phyloP scores from a whole-genome alignment of 208 protist genomes.

The Angomonas ambiguus region DNA sequence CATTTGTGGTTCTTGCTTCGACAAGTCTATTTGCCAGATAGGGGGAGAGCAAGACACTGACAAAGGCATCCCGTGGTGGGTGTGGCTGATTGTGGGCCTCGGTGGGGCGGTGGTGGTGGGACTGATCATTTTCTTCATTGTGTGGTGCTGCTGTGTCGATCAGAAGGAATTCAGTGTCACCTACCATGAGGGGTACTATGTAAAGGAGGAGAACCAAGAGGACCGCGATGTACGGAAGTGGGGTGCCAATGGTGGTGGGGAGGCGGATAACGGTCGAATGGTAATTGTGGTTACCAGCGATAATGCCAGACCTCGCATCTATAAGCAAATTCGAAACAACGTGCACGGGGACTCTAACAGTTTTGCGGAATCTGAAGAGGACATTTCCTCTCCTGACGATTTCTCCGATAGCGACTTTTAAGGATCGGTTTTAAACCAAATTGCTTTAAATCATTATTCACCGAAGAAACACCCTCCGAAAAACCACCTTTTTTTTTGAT shows the following conservation, averaged over 20 bases:
- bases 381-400: too few species aligned
- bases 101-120: not conserved
- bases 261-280: not conserved
- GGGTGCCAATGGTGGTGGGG: not conserved
- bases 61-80: conserved; percentile 5
- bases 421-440: too few species aligned
- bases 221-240: not conserved
- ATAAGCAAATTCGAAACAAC: not conserved
- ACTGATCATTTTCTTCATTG: not conserved
- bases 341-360: not conserved
- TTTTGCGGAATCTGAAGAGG: too few species aligned
- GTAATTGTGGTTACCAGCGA: not conserved
- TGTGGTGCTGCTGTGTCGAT: not conserved
- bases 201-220: not conserved
- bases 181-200: not conserved
- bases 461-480: too few species aligned
- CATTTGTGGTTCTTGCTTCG: not conserved
- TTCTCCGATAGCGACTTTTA: too few species aligned
- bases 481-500: too few species aligned
- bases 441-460: too few species aligned
- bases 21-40: too few species aligned
- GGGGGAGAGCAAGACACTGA: not conserved
- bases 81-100: not conserved
- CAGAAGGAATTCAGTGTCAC: not conserved
- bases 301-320: not conserved